A percentile compares a stretch with the other conserved stretches of the same genome.
Evolutionary conservation across 768 basidiomycete genomes (phyloP).

Genomic region (Paxillus ammoniavirescens): DNA sequence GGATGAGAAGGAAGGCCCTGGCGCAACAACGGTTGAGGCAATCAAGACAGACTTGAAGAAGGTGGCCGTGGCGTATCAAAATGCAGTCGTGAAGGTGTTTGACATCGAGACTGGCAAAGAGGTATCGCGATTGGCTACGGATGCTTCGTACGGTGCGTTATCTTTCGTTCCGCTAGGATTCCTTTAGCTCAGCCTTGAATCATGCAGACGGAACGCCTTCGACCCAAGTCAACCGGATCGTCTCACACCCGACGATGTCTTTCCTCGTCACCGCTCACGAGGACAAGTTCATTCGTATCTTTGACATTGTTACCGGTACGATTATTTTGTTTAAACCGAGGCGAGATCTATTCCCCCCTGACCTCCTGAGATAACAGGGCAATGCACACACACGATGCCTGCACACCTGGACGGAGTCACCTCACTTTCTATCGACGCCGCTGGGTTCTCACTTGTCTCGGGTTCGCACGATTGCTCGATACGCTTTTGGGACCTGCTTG

Average conservation of each 20-base stretch:
- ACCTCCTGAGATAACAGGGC: constrained; percentile 43
- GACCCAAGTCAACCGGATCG: constrained; percentile 83
- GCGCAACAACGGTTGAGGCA: constrained; percentile 82
- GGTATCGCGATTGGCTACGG: constrained; percentile 56
- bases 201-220: constrained; percentile 64
- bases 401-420: constrained; percentile 93
- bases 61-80: constrained; percentile 88
- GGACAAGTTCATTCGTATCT: constrained; percentile 90
- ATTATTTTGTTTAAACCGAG: constrained; percentile 4
- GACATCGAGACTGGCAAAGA: constrained; percentile 89
- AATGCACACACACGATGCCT: constrained; percentile 86
- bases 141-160: constrained; percentile 54
- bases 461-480: constrained; percentile 92
- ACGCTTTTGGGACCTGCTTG: constrained; percentile 92
- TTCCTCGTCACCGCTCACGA: constrained; percentile 89
- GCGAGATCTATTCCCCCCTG: not conserved
- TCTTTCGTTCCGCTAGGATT: not conserved
- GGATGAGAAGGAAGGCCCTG: constrained; percentile 47
- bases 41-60: constrained; percentile 81
- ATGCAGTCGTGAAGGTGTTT: constrained; percentile 87
- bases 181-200: constrained; percentile 2
- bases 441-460: constrained; percentile 85
- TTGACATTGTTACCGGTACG: constrained; percentile 80
- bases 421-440: constrained; percentile 82
- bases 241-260: constrained; percentile 88